Base-by-base conservation (phyloP, 352 stramenopile species). In the Peronosclerospora sorghi region DNA sequence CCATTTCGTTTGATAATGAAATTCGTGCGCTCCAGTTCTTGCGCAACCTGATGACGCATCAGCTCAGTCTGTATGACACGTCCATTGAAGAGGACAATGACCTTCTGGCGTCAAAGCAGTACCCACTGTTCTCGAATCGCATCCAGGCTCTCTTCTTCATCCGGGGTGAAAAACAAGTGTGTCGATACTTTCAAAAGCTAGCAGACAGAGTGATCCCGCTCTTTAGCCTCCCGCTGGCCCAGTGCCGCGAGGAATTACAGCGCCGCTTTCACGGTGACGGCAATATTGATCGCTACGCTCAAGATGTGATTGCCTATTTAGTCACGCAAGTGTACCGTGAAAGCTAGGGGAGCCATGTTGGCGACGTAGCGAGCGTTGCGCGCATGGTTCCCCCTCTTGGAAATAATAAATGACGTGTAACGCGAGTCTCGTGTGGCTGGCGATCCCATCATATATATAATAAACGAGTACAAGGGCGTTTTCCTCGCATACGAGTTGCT, bases 141-240 rank as follows among this genome's bases (percentile, higher is more conserved):
- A 85, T 89, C 45, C 79, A 94, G 41, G 79, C 79, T 48, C 62
- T 94, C 28, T 88, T 90, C 53, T 90, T 94, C 48, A 86, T 95
- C 44, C 73, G 77, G 10, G 83, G 83, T 8, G 83, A 95, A 49
- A 95, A 95, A 41, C 69, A 91, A 51, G 78, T 94, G 35, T 94
- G 77, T 38, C 59, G 65, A 35, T 81, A 89, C 48, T 93, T 83
- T 51, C 72, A 87, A 48, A 50, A 69, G 45, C 67, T 94, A 35
- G 79, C 79, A 26, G 76, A 92, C 59, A 82, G 83, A 48, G 69
- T 89, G 30, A 76, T 84, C 34, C 74, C 79, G 45, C 59, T 95
- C n/a, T 88, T 91, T 38, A 75, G 67, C 20, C 53, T 89, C 43
- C 70, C 75, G n/a, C 61, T 85, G 30, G 50, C 56, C 8, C 59